Evolutionary conservation across 805 yeast species (phyloP).

Genomic region (Lipomyces mesembrius): DNA sequence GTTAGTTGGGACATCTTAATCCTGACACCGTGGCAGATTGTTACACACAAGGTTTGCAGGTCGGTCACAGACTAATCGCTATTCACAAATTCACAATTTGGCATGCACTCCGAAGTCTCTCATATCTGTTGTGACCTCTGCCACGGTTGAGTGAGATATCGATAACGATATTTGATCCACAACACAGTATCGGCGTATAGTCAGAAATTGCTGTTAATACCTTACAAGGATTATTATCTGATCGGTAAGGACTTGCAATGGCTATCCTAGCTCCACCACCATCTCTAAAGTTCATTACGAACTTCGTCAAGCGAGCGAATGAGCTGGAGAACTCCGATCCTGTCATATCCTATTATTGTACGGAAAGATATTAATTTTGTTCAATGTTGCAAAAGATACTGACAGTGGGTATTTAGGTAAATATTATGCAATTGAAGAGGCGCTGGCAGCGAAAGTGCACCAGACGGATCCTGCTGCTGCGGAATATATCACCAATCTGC

Average conservation of each 20-base stretch:
- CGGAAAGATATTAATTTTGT: slow-evolving; percentile 31
- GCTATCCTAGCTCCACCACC: slow-evolving; percentile 24
- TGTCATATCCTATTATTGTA: slow-evolving; percentile 72
- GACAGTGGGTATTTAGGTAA: slow-evolving; percentile 38
- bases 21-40: too few species aligned
- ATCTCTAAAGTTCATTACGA: slow-evolving; percentile 46
- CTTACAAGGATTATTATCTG: neutral
- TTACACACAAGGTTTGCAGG: too few species aligned
- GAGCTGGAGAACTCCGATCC: slow-evolving; percentile 68
- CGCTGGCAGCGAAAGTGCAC: slow-evolving; percentile 66
- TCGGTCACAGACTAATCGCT: too few species aligned
- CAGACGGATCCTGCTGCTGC: slow-evolving; percentile 60
- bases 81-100: too few species aligned
- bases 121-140: too few species aligned
- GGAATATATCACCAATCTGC: slow-evolving; percentile 59
- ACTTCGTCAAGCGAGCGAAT: slow-evolving; percentile 58
- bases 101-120: too few species aligned
- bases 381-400: slow-evolving; percentile 4
- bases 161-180: neutral
- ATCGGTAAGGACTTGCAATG: neutral
- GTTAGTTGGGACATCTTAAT: too few species aligned
- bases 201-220: neutral
- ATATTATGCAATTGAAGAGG: slow-evolving; percentile 72
- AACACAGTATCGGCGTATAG: neutral
- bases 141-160: too few species aligned